Evolutionary conservation across 371 early-diverging fungal species (phyloP), one percentile per base, ranked within the genome.

Genomic region (Mortierella polycephala): DNA sequence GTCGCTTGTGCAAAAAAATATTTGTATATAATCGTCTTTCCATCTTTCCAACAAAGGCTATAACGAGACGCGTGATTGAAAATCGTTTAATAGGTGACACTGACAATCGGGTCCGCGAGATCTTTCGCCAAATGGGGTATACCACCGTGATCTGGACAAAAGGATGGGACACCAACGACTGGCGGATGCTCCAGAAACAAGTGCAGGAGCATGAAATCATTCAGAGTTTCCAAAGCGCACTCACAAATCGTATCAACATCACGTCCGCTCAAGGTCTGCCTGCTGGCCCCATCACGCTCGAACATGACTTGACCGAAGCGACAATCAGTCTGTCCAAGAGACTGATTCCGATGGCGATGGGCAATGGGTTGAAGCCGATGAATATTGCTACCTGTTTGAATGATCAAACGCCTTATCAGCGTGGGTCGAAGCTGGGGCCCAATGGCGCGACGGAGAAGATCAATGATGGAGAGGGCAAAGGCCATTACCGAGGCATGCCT

Each of bases 71-170:
- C 30, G 30, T 4, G 4, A 30, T 30, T 30, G 30, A 30, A 30
- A 30, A 30, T 4, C 30, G 30, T 30, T 4, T 49, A 11, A 21
- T 40, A 60, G 89, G 90, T 53, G 90, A 90, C 71, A 85, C 84
- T 45, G 90, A 92, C 71, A 85, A 88, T 64, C 85, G 92, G 37
- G 88, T 91, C 16, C 87, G 91, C 55, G 83, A 82, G 57, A 84
- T 89, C 57, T 83, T 85, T 14, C 69, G 68, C 10, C 85, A 87
- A 51, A 85, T 89, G 56, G 89, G 89, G 3, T 88, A 86, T 64
- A 83, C 75, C 45, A 68, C 76, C 30, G 74, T 83, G 23, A 74
- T 83, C 52, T 85, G 85, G 85, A 80, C 71, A 3, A 49, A 46
- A 12, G 82, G 80, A 16, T 63, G 67, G 75, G 82, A 82, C 41